phyloP scores from a whole-genome alignment of 2,329 filamentous ascomycete species.

The Ceratocystis ficicola region DNA sequence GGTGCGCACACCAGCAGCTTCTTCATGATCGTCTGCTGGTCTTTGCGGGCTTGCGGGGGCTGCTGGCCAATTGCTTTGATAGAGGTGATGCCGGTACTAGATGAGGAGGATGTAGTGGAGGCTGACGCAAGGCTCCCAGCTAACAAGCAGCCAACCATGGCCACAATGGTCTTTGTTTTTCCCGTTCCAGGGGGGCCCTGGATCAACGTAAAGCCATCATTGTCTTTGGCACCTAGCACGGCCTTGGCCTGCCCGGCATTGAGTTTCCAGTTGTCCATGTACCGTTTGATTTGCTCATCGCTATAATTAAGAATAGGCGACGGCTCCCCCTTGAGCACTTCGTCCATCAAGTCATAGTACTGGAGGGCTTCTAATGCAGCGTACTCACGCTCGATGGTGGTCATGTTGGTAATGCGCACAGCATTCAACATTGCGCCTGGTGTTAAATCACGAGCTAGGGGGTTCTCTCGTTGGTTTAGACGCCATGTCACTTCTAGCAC shows the following conservation, averaged over 20 bases:
- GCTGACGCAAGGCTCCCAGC: constrained; percentile 39
- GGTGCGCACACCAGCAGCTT: constrained; percentile 96
- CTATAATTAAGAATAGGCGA: constrained; percentile 76
- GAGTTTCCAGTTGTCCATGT: constrained; percentile 66
- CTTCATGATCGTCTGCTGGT: constrained; percentile 36
- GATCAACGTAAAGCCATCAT: constrained; percentile 92
- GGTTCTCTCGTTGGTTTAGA: constrained; percentile 54
- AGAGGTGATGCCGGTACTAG: constrained; percentile 1
- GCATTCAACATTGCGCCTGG: constrained; percentile 60
- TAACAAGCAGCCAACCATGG: constrained; percentile 81
- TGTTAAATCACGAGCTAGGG: constrained; percentile 50
- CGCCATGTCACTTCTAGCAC: constrained; percentile 76
- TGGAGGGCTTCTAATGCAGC: constrained; percentile 80
- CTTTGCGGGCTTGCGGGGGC: neutral
- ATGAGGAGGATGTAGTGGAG: constrained; percentile 25
- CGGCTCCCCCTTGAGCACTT: constrained; percentile 78
- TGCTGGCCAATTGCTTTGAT: constrained; percentile 15
- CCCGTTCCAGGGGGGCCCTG: constrained; percentile 93
- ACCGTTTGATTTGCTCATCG: constrained; percentile 55
- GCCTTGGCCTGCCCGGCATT: constrained; percentile 85
- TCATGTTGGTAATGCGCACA: constrained; percentile 82
- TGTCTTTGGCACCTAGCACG: constrained; percentile 81
- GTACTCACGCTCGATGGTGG: constrained; percentile 88
- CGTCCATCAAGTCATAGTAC: constrained; percentile 91
- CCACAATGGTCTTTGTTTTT: constrained; percentile 96